Percentiles rank a stretch among this genome's conserved stretches.
These are phyloP conservation scores for Fraxinus baroniana DNA, from an alignment of 305 asterid species.

Conservation along the genomic window DNA sequence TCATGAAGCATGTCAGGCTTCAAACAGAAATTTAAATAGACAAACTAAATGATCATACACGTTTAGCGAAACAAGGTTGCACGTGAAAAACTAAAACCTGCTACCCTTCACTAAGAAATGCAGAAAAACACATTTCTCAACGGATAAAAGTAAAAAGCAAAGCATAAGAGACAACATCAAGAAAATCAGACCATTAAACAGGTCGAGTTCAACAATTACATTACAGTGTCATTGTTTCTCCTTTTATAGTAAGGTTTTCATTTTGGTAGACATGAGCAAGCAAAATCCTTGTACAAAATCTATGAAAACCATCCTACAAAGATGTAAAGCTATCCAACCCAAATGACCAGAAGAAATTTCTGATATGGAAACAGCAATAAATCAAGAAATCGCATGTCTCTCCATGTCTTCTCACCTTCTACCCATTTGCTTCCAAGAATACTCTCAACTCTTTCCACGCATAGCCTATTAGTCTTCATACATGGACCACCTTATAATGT, in stretches of 20 bases:
- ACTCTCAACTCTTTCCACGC: not conserved
- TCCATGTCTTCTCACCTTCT: not conserved
- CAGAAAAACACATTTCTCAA: not conserved
- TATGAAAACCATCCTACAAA: not conserved
- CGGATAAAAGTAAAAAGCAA: not conserved
- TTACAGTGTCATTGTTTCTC: not conserved
- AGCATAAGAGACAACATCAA: not conserved
- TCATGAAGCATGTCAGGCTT: slow-evolving; percentile 23
- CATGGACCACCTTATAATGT: not conserved
- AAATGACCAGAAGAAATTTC: not conserved
- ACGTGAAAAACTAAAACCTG: not conserved
- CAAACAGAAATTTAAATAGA: slow-evolving; percentile 16
- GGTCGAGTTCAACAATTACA: not conserved
- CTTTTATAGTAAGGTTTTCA: not conserved
- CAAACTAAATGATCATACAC: not conserved
- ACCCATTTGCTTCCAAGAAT: not conserved
- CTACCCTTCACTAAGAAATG: not conserved
- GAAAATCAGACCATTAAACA: not conserved
- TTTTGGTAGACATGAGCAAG: not conserved
- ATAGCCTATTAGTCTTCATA: not conserved
- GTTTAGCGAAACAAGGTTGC: not conserved
- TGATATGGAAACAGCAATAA: not conserved
- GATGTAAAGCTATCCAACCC: not conserved
- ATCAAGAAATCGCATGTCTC: not conserved
- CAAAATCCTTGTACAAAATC: not conserved